A percentile compares a stretch with the other conserved stretches of the same genome.
phyloP scores from a whole-genome alignment of 257 asterid species.

The Ocimum tenuiflorum region DNA sequence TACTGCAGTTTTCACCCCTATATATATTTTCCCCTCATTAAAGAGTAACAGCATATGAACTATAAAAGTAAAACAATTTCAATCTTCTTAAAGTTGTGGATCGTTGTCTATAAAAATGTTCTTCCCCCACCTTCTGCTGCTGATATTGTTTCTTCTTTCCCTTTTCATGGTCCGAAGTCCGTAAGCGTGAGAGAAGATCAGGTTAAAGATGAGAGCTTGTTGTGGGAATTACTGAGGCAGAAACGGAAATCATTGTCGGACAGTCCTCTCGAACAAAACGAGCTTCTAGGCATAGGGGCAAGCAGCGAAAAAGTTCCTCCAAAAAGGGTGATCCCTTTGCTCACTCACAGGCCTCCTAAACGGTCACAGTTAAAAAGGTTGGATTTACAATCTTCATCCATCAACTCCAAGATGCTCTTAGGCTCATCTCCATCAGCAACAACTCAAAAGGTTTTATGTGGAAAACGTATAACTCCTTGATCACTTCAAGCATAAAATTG shows the following conservation, averaged over 20 bases:
- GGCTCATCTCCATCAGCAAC: constrained; percentile 49
- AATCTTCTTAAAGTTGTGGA: no score
- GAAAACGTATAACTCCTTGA: constrained; percentile 33
- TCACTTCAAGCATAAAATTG: neutral
- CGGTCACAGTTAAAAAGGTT: constrained; percentile 23
- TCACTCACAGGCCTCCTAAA: constrained; percentile 18
- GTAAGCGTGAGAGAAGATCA: constrained; percentile 29
- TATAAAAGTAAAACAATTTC: no score
- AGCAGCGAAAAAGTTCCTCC: constrained; percentile 25
- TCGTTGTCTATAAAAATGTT: neutral
- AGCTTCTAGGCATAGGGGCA: constrained; percentile 35
- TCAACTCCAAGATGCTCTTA: constrained; percentile 30
- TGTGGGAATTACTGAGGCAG: constrained; percentile 54
- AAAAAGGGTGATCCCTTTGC: constrained; percentile 19
- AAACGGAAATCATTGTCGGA: constrained; percentile 44
- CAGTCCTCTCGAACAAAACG: constrained; percentile 37
- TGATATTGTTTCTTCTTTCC: neutral
- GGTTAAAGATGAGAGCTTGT: constrained; percentile 39
- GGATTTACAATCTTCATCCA: constrained; percentile 24
- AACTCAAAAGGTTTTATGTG: constrained; percentile 14
- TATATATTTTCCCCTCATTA: no score
- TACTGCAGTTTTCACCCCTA: no score
- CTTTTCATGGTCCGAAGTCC: constrained; percentile 15
- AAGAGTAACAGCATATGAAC: no score
- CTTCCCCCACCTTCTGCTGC: neutral